Base-by-base conservation (phyloP, 2,329 filamentous ascomycete species). In the Cladosporium austrohemisphaericum region DNA sequence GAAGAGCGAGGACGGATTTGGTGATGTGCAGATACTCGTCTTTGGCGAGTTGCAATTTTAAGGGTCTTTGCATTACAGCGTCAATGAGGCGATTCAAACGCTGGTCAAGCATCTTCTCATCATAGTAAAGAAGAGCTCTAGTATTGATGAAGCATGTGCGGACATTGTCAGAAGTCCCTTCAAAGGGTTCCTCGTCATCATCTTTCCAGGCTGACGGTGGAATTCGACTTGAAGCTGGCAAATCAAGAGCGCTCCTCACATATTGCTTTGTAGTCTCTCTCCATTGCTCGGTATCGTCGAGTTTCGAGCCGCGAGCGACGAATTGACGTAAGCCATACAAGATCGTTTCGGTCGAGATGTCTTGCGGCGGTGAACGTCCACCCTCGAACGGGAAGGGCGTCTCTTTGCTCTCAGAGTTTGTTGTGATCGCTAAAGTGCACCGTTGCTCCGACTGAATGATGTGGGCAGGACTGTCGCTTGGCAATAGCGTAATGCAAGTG, bases 381-480 rank as follows among this genome's bases (percentile, higher is more conserved):
- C 44, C 33, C 14, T 37, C 26, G 19, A 10, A 29, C 2, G 44
- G 44, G 7, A 47, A 37, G 4, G 44, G 44, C 13, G 16, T n/a
- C 8, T 47, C 33, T 11, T 18, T 31, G 19, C 26, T 31, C 11
- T 23, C 16, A 9, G 23, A 47, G 6, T 47, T n/a, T 6, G 25
- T 8, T 5, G 44, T 47, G 18, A 47, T 36, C 18, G 44, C 33
- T 8, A 47, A 18, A 11, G 38, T 18, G 18, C 44, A 38, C 6
- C 32, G 25, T 19, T 47, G 44, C 33, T 29, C 33, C 3, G 71
- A 68, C 6, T 69, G 62, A 5, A 75, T 75, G 1, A 71, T 70
- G 57, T 82, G 82, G 52, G 82, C 76, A 11, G 81, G 66, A 66
- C 77, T 75, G 58, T 81, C 75, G 3, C 72, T 76, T 0, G 79